A percentile compares a stretch with the other conserved stretches of the same genome.
phyloP scores from a whole-genome alignment of 495 filamentous ascomycete genomes.

The Aspergillus cavernicola region DNA sequence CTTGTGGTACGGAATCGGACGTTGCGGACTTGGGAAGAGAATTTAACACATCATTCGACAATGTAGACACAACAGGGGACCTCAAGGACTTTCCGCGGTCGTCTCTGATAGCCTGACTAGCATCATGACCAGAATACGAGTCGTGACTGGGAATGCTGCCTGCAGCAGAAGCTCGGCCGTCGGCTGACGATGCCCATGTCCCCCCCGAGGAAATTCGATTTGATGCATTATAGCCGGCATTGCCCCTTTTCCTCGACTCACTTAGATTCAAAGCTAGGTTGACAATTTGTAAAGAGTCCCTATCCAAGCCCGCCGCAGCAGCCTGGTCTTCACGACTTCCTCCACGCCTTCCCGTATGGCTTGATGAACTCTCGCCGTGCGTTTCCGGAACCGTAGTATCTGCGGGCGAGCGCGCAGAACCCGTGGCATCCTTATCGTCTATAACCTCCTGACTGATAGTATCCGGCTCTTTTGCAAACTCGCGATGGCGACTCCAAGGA shows the following conservation, averaged over 20 bases:
- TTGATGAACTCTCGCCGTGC: slow-evolving; percentile 7
- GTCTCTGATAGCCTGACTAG: slow-evolving; percentile 17
- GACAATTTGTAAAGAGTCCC: slow-evolving; percentile 82
- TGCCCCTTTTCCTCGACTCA: slow-evolving; percentile 66
- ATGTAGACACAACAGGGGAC: background rate
- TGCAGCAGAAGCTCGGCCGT: slow-evolving; percentile 19
- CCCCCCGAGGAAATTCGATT: slow-evolving; percentile 36
- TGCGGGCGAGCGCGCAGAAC: background rate
- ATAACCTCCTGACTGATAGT: slow-evolving; percentile 7
- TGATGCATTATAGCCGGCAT: slow-evolving; percentile 24
- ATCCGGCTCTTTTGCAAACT: slow-evolving; percentile 21
- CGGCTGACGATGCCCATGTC: slow-evolving; percentile 47
- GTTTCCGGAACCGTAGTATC: slow-evolving; percentile 9
- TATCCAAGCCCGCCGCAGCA: slow-evolving; percentile 47
- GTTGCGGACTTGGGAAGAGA: slow-evolving; percentile 30
- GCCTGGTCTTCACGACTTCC: slow-evolving; percentile 6
- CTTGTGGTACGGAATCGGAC: slow-evolving; percentile 42
- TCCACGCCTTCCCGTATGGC: background rate
- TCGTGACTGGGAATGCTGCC: slow-evolving; percentile 13
- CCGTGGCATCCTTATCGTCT: background rate
- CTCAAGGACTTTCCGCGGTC: slow-evolving; percentile 4
- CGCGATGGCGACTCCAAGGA: slow-evolving; percentile 35
- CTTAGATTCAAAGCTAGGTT: slow-evolving; percentile 85
- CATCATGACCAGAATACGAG: slow-evolving; percentile 18
- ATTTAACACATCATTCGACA: slow-evolving; percentile 19